Base-by-base conservation (phyloP, 2,329 filamentous ascomycete genomes). In the Cladosporium sp. region DNA sequence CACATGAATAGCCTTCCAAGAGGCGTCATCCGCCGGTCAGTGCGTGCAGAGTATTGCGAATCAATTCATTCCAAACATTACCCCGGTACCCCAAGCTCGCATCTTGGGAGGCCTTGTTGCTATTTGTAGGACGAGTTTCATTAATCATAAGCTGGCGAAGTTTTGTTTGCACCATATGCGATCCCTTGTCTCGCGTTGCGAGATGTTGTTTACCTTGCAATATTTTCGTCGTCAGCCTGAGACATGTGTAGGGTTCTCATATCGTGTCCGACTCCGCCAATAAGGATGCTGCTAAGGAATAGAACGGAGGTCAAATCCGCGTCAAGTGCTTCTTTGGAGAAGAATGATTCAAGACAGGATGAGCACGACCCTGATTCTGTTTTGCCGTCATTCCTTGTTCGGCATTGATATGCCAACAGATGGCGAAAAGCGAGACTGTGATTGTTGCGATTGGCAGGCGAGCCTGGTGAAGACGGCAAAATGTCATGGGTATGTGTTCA, bases 21-120 rank as follows among this genome's bases (percentile, higher is more conserved):
- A 47, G 43, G 35, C 43, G 43, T 47, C 33, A 47, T 47, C 43
- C 33, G 38, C 35, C 33, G 27, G 43, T 40, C 45, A 48, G 29
- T 40, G 45, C 45, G 45, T 22, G 32, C 22, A 19, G 36, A 27
- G 32, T 48, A 35, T 39, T 46, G 43, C 43, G 22, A 27, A 35
- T 16, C 32, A 39, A 25, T 25, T 40, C 45, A 40, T 15, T 48
- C 45, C 20, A 40, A 40, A 33, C 41, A 18, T 20, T 13, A 43
- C 41, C 41, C 41, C 19, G 30, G 38, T 12, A 47, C 35, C 43
- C 43, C 35, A 20, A 33, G 16, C 40, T 18, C 7, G 7, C 9
- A 27, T 27, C 2, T 7, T 29, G 39, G n/a, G 39, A 42, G 22
- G 39, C 43, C 22, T 29, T n/a, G 15, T 39, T 8, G 25, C 20